Conservation (phyloP, 1,284 basidiomycete species). For the Wallemia ichthyophaga region DNA sequence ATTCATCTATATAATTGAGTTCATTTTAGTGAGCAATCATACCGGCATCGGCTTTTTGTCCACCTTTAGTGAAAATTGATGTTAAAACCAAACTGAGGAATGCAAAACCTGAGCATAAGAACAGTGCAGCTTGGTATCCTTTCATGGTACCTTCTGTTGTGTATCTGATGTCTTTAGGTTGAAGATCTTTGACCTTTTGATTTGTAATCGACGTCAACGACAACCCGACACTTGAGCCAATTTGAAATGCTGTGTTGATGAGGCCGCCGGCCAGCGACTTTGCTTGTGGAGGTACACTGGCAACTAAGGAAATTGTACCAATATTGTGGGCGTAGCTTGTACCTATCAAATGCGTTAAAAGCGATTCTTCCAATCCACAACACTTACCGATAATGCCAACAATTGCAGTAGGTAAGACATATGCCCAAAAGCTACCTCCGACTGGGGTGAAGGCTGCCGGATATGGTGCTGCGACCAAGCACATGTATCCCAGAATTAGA, state of each 20-base stretch:
- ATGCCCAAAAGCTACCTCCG: slow-evolving; percentile 1
- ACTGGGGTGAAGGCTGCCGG: not conserved
- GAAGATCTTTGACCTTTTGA: not conserved
- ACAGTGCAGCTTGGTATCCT: not conserved
- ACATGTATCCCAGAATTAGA: not conserved
- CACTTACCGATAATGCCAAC: not conserved
- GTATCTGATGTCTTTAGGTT: not conserved
- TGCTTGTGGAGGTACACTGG: not conserved
- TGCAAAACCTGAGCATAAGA: not conserved
- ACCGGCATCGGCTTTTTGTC: not conserved
- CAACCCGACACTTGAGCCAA: not conserved
- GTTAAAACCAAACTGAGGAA: not conserved
- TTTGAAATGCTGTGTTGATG: not conserved
- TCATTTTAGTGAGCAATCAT: not conserved
- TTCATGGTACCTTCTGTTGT: not conserved
- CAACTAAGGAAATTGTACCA: not conserved
- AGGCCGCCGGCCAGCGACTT: slow-evolving; percentile 1
- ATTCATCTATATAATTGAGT: not conserved
- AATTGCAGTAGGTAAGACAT: not conserved
- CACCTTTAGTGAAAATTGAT: not conserved
- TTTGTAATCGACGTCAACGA: not conserved
- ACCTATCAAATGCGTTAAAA: not conserved
- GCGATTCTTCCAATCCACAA: not conserved
- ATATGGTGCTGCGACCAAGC: not conserved
- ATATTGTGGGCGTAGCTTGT: not conserved